Conservation (phyloP, 2,329 filamentous ascomycete species). For the Fusarium denticulatum region DNA sequence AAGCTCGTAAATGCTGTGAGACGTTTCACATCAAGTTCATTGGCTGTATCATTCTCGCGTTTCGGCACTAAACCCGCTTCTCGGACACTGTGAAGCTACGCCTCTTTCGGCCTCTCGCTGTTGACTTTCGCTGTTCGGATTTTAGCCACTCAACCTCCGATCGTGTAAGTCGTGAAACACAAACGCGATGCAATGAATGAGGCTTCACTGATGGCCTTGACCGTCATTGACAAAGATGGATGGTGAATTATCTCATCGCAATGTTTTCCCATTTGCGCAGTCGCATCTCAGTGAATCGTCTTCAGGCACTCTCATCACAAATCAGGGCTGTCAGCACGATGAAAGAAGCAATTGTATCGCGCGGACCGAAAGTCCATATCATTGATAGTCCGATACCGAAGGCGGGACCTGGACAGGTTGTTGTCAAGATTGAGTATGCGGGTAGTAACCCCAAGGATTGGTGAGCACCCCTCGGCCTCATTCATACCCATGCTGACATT, state of each 20-base stretch:
- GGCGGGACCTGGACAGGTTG: conserved; percentile 8
- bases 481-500: not conserved
- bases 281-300: not conserved
- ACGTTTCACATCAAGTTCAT: not conserved
- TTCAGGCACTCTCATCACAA: not conserved
- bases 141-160: conserved; percentile 2
- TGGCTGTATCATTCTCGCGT: not conserved
- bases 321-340: conserved; percentile 5
- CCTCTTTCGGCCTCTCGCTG: conserved; percentile 17
- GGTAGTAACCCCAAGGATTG: conserved; percentile 30
- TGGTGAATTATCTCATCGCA: too few relatives aligned
- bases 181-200: not conserved
- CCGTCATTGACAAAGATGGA: not conserved
- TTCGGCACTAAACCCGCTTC: conserved; percentile 3
- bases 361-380: conserved; percentile 10
- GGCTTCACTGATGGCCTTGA: not conserved
- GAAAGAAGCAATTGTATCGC: conserved; percentile 25
- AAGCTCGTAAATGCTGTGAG: conserved; percentile 7
- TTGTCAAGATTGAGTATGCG: conserved; percentile 12
- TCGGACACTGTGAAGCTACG: not conserved
- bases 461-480: not conserved
- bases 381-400: conserved; percentile 5
- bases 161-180: not conserved
- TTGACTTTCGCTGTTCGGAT: conserved; percentile 24
- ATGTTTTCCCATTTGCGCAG: conserved; percentile 5